Percentiles rank a stretch among this genome's conserved stretches.
These are phyloP conservation scores for Leccinum subtestaceum DNA, from an alignment of 768 basidiomycete genomes.

Conservation along the genomic window DNA sequence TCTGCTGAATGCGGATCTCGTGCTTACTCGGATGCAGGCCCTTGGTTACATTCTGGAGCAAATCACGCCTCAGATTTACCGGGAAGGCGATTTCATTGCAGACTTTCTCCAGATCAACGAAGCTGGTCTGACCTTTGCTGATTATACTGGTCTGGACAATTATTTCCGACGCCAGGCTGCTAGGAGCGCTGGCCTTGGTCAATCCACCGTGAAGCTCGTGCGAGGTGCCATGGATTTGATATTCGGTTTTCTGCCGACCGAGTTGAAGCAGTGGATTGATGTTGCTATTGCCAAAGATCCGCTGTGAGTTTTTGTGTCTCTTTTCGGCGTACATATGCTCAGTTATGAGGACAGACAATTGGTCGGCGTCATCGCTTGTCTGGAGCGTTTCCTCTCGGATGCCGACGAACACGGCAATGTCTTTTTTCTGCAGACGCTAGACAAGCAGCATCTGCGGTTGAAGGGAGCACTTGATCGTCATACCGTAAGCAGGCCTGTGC, in stretches of 20 bases:
- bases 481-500: slow-evolving; percentile 44
- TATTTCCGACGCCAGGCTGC: slow-evolving; percentile 94
- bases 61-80: slow-evolving; percentile 69
- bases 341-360: slow-evolving; percentile 59
- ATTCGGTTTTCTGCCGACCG: slow-evolving; percentile 86
- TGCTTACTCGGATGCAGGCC: slow-evolving; percentile 45
- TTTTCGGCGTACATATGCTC: slow-evolving; percentile 4
- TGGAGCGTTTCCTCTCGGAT: slow-evolving; percentile 75
- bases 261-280: slow-evolving; percentile 86
- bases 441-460: slow-evolving; percentile 79
- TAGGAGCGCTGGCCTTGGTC: slow-evolving; percentile 61
- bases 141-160: slow-evolving; percentile 90
- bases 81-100: slow-evolving; percentile 84
- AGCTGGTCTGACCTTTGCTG: slow-evolving; percentile 86
- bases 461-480: slow-evolving; percentile 77
- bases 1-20: neutral
- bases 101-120: slow-evolving; percentile 94
- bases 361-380: slow-evolving; percentile 72
- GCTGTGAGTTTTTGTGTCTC: slow-evolving; percentile 45
- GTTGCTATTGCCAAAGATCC: slow-evolving; percentile 68
- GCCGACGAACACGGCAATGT: slow-evolving; percentile 77
- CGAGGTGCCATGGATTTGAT: slow-evolving; percentile 91
- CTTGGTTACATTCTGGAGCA: slow-evolving; percentile 74
- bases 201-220: slow-evolving; percentile 72
- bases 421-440: slow-evolving; percentile 69